These are phyloP conservation scores for Durusdinium trenchii DNA, from an alignment of 73 alveolate species.

Conservation along the genomic window DNA sequence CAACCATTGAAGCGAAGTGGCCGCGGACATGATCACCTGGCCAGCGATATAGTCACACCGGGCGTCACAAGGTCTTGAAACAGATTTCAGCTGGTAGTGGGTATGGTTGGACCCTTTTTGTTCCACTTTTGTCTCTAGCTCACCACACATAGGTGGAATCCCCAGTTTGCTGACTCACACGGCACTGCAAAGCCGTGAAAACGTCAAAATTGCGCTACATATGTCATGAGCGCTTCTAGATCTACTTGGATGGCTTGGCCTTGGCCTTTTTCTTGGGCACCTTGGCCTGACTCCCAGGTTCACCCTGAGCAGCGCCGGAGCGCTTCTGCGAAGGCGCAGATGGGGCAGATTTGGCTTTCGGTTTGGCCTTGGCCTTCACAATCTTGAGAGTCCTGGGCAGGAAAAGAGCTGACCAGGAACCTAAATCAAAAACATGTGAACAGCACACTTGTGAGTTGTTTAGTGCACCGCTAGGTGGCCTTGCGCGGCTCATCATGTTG, in stretches of 20 bases:
- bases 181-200: neutral
- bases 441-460: neutral
- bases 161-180: neutral
- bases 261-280: neutral
- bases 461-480: neutral
- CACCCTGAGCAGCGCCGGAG: neutral
- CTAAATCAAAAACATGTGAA: neutral
- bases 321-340: neutral
- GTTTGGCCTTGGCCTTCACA: neutral
- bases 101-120: neutral
- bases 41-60: too few species aligned
- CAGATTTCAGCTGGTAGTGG: too few species aligned
- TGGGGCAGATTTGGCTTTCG: neutral
- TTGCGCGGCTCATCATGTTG: slow-evolving; percentile 21
- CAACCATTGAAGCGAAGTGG: neutral
- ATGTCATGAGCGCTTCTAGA: neutral
- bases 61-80: too few species aligned
- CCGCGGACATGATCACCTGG: slow-evolving; percentile 4
- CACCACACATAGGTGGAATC: neutral
- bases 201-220: too few species aligned
- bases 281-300: neutral
- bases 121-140: neutral
- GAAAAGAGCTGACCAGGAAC: neutral
- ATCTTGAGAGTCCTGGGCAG: neutral
- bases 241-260: neutral